Evolutionary conservation across 768 basidiomycete genomes (phyloP).

Genomic region (Auricularia sp.): DNA sequence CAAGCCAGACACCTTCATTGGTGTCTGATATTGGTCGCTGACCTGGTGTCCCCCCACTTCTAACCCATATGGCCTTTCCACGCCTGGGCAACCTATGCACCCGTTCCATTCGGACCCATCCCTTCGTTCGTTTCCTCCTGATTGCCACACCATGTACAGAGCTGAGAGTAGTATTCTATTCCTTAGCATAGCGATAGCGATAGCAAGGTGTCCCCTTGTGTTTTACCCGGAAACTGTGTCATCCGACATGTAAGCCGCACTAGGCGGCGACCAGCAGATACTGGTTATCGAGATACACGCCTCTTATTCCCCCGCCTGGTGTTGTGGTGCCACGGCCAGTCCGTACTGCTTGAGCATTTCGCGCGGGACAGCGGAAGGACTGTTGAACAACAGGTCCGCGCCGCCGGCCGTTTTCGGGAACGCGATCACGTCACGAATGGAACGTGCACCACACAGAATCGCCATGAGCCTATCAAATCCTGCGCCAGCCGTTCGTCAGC

Average conservation of each 20-base stretch:
- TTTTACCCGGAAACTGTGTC: neutral
- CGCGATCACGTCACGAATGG: constrained; percentile 92
- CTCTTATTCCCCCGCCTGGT: neutral
- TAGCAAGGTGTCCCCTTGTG: neutral
- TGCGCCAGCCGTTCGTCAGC: constrained; percentile 23
- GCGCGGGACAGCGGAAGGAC: constrained; percentile 53
- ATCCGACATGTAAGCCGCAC: neutral
- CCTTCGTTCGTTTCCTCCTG: neutral
- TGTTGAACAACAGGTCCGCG: constrained; percentile 80
- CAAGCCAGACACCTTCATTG: neutral
- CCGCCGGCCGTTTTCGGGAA: constrained; percentile 88
- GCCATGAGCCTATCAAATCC: constrained; percentile 92
- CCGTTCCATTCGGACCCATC: neutral
- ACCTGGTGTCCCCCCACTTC: neutral
- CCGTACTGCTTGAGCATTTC: constrained; percentile 32
- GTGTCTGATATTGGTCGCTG: neutral
- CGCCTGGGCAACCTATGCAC: too few relatives aligned
- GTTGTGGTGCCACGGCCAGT: constrained; percentile 2
- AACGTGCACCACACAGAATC: constrained; percentile 75
- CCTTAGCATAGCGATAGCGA: neutral
- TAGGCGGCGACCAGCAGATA: neutral
- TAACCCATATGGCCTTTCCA: neutral
- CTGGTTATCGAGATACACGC: too few relatives aligned
- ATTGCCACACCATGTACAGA: neutral
- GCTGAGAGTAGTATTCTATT: neutral